phyloP scores from a whole-genome alignment of 805 yeast genomes.

The Lipomyces japonicus region DNA sequence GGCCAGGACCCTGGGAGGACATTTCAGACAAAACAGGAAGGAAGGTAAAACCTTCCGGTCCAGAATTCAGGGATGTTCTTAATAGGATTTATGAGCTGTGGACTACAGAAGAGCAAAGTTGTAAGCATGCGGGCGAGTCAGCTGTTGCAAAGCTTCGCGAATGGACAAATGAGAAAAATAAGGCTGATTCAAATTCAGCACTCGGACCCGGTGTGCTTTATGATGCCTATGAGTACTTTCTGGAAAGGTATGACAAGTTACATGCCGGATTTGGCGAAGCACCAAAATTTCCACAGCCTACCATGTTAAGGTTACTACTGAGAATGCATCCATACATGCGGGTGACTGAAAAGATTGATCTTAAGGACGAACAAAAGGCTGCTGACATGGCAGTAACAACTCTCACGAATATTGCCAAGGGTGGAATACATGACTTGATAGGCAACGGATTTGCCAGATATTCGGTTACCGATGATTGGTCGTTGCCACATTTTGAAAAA shows the following conservation, averaged over 20 bases:
- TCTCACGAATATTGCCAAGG: constrained; percentile 34
- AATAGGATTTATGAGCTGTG: constrained; percentile 35
- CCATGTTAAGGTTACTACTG: constrained; percentile 33
- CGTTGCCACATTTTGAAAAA: constrained; percentile 42
- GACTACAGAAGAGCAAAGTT: constrained; percentile 33
- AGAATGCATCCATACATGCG: constrained; percentile 7
- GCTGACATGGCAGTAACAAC: constrained; percentile 33
- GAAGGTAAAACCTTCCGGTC: constrained; percentile 11
- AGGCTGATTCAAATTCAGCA: constrained; percentile 18
- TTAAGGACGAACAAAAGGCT: constrained; percentile 8
- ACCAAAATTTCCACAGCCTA: constrained; percentile 40
- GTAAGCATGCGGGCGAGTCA: constrained; percentile 33
- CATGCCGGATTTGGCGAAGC: constrained; percentile 39
- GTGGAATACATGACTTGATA: constrained; percentile 41
- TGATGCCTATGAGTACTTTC: constrained; percentile 33
- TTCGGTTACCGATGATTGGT: constrained; percentile 42
- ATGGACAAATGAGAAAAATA: constrained; percentile 22
- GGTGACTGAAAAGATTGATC: constrained; percentile 18
- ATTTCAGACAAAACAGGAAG: constrained; percentile 18
- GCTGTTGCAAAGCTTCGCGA: constrained; percentile 30
- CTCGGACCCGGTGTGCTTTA: constrained; percentile 12
- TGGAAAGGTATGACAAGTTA: constrained; percentile 30
- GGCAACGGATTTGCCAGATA: constrained; percentile 40
- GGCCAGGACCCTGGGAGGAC: constrained; percentile 37
- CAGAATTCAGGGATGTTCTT: constrained; percentile 35